These are phyloP conservation scores for Eimeria falciformis DNA, from an alignment of 169 alveolate species.

Conservation along the genomic window DNA sequence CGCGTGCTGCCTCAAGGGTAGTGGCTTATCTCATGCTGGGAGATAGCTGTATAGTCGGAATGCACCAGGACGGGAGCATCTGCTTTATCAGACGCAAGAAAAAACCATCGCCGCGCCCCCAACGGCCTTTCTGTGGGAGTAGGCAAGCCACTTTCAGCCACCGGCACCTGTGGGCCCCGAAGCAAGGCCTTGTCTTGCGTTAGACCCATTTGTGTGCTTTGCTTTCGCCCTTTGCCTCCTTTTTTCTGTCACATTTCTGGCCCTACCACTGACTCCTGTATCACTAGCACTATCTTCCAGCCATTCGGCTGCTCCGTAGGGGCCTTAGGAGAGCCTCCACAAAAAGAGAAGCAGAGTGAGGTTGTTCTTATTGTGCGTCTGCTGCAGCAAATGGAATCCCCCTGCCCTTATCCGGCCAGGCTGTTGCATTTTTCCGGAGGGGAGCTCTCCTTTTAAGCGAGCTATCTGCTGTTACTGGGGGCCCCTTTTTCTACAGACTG, in stretches of 20 bases:
- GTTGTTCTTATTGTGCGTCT: not conserved
- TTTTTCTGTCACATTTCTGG: too few species aligned
- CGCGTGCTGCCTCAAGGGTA: not conserved
- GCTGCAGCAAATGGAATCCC: conserved; percentile 33
- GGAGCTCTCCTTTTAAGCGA: conserved; percentile 51
- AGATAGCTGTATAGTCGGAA: not conserved
- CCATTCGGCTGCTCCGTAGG: too few species aligned
- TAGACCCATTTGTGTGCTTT: too few species aligned
- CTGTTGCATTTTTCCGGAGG: conserved; percentile 51
- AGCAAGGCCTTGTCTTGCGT: too few species aligned
- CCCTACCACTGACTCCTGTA: too few species aligned
- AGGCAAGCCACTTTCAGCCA: conserved; percentile 50
- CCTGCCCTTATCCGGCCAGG: conserved; percentile 63
- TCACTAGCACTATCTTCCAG: too few species aligned
- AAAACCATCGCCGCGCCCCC: not conserved
- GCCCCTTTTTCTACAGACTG: conserved; percentile 55
- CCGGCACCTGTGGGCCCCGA: too few species aligned
- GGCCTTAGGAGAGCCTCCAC: too few species aligned
- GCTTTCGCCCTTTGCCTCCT: too few species aligned
- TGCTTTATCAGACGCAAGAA: conserved; percentile 62
- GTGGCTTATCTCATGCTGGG: conserved; percentile 22
- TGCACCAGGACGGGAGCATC: conserved; percentile 29
- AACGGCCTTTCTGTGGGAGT: conserved; percentile 55
- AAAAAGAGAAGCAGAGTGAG: too few species aligned
- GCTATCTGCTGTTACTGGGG: conserved; percentile 53